Percentiles rank a stretch among this genome's conserved stretches.
Evolutionary conservation across 352 stramenopile genomes (phyloP).

Genomic region (Phytophthora boehmeriae): DNA sequence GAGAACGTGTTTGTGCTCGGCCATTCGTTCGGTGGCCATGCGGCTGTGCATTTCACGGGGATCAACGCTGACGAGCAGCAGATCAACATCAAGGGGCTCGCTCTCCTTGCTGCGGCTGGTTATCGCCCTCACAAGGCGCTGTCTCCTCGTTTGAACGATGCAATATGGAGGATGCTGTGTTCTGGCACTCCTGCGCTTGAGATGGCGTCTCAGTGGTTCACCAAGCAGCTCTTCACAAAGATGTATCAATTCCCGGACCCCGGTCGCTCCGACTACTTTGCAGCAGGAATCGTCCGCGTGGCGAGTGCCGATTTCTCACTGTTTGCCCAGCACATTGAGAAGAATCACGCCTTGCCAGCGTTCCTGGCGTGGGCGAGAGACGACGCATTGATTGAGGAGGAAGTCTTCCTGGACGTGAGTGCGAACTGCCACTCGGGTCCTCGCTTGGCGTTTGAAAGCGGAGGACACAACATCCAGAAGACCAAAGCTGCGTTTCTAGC

Average conservation of each 20-base stretch:
- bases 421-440: conserved; percentile 33
- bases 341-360: conserved; percentile 37
- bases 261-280: conserved; percentile 56
- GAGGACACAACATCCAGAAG: conserved; percentile 83
- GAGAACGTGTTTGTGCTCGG: conserved; percentile 60
- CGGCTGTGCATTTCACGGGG: conserved; percentile 51
- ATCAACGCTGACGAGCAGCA: conserved; percentile 36
- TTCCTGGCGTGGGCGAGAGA: conserved; percentile 67
- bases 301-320: conserved; percentile 51
- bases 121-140: conserved; percentile 52
- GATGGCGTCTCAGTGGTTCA: conserved; percentile 25
- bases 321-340: conserved; percentile 37
- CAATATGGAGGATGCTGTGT: conserved; percentile 41
- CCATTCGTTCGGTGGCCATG: conserved; percentile 72
- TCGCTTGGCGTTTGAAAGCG: conserved; percentile 51
- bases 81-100: conserved; percentile 49
- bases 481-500: conserved; percentile 55
- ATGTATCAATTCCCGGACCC: conserved; percentile 54
- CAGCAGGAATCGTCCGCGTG: conserved; percentile 56
- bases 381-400: conserved; percentile 65
- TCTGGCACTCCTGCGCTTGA: conserved; percentile 21
- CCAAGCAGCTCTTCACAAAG: conserved; percentile 56
- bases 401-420: conserved; percentile 53
- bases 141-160: conserved; percentile 33
- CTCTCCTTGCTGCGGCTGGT: conserved; percentile 54